A percentile compares a stretch with the other conserved stretches of the same genome.
Evolutionary conservation across 164 flowering plant genomes (phyloP).

Genomic region (Cinnamomum micranthum): DNA sequence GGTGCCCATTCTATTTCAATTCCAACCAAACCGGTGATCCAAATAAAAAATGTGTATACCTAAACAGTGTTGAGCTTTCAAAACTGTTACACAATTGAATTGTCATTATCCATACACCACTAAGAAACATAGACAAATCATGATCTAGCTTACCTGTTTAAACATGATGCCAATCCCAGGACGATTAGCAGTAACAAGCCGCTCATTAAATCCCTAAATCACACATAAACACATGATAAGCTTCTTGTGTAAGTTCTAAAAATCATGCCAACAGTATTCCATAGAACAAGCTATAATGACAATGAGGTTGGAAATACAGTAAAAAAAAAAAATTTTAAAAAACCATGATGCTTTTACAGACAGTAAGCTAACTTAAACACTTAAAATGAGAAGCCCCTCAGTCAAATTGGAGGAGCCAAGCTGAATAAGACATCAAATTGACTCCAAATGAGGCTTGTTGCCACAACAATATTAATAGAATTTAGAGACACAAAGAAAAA

Average conservation of each 20-base stretch:
- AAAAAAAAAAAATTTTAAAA: too few relatives aligned
- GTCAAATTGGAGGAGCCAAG: not conserved
- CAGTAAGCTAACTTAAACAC: not conserved
- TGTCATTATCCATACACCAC: not conserved
- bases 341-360: not conserved
- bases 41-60: too few relatives aligned
- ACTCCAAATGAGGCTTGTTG: not conserved
- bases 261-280: not conserved
- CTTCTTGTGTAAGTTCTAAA: not conserved
- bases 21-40: not conserved
- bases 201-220: constrained; percentile 90
- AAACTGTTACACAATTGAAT: too few relatives aligned
- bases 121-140: constrained; percentile 1
- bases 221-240: not conserved
- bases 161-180: constrained; percentile 94
- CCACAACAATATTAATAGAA: not conserved
- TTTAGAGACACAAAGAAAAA: not conserved
- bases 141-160: constrained; percentile 54
- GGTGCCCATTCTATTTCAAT: not conserved
- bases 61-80: too few relatives aligned
- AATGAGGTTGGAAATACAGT: not conserved
- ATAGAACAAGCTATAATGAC: not conserved
- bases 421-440: not conserved
- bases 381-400: not conserved
- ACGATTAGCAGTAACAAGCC: constrained; percentile 82